Evolutionary conservation across 768 basidiomycete genomes (phyloP).

Genomic region (Termitomyces bulborhizus): DNA sequence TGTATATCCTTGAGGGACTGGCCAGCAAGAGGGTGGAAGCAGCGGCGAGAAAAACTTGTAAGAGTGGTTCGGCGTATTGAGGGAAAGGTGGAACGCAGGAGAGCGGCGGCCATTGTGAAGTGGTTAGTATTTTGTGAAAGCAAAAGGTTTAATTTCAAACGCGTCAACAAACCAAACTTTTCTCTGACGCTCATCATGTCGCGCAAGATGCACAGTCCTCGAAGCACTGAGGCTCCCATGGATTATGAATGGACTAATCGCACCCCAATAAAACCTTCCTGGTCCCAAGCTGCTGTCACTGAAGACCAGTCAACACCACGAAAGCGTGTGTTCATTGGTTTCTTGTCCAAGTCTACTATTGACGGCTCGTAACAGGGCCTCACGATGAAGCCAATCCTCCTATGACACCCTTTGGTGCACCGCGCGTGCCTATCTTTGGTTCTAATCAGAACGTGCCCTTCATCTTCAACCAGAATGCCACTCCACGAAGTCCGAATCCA

Average conservation of each 20-base stretch:
- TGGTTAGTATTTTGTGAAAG: constrained; percentile 5
- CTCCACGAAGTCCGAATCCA: constrained; percentile 39
- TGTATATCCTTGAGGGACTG: constrained; percentile 28
- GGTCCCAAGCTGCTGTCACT: constrained; percentile 31
- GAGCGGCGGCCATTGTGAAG: constrained; percentile 18
- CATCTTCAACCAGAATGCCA: constrained; percentile 45
- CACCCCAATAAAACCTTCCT: constrained; percentile 48
- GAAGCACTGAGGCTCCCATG: constrained; percentile 73
- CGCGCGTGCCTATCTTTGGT: constrained; percentile 51
- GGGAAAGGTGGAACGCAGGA: constrained; percentile 17
- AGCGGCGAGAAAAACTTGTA: constrained; percentile 24
- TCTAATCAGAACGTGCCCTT: constrained; percentile 66
- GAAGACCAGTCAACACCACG: constrained; percentile 50
- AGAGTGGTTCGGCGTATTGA: constrained; percentile 14
- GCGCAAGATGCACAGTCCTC: constrained; percentile 40
- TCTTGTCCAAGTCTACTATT: background rate
- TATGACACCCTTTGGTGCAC: constrained; percentile 31
- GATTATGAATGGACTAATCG: constrained; percentile 83
- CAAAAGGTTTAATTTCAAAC: constrained; percentile 19
- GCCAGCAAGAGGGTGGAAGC: constrained; percentile 49
- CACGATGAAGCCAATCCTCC: constrained; percentile 36
- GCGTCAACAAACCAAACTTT: constrained; percentile 28
- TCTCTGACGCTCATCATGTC: constrained; percentile 19
- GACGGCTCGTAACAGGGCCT: constrained; percentile 23
- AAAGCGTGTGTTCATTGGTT: constrained; percentile 51